Conservation (phyloP, 768 basidiomycete genomes). For the Pulveroboletus sp. region DNA sequence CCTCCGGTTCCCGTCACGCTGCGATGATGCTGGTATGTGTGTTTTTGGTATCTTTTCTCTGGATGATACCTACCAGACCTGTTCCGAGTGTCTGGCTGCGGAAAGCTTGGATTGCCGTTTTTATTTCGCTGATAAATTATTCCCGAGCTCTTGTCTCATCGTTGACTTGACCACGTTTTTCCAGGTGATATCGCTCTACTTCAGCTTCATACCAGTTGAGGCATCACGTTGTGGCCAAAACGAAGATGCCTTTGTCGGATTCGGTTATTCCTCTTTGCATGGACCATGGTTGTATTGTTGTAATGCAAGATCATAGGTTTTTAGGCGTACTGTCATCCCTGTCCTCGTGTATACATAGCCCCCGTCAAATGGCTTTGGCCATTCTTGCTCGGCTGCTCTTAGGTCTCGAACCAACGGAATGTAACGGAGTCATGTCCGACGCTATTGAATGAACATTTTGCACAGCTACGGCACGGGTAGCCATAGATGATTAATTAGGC, state of each 20-base stretch:
- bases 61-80: slow-evolving; percentile 78
- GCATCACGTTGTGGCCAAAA: background rate
- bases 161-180: slow-evolving; percentile 4
- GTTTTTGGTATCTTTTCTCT: slow-evolving; percentile 13
- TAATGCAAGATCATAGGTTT: slow-evolving; percentile 6
- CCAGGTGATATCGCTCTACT: slow-evolving; percentile 3
- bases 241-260: background rate
- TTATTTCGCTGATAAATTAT: slow-evolving; percentile 30
- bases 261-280: slow-evolving; percentile 3
- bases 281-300: slow-evolving; percentile 14
- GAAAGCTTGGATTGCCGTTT: slow-evolving; percentile 66
- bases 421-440: no score
- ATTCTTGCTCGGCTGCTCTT: background rate
- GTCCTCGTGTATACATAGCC: slow-evolving; percentile 16
- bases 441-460: background rate
- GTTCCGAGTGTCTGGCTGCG: slow-evolving; percentile 61
- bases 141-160: background rate
- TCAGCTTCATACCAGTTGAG: background rate
- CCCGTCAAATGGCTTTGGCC: no score
- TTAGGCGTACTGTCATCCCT: background rate
- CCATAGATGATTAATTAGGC: slow-evolving; percentile 10
- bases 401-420: no score
- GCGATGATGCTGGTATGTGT: slow-evolving; percentile 24
- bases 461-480: slow-evolving; percentile 12
- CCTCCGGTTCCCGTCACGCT: slow-evolving; percentile 42